These are phyloP conservation scores for Piromyces finnis DNA, from an alignment of 192 early-diverging fungal species.

Conservation along the genomic window DNA sequence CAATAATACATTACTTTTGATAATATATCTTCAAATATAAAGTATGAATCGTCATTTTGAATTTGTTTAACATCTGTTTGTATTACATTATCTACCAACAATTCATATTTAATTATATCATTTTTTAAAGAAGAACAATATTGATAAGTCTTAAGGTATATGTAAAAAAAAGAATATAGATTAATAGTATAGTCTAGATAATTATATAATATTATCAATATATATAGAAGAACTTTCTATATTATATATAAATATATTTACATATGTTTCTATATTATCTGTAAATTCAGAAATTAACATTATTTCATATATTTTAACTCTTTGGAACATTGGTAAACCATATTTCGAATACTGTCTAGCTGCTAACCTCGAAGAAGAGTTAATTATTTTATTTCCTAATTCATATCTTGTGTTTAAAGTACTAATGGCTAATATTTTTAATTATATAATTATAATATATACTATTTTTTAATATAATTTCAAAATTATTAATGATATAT, in stretches of 20 bases:
- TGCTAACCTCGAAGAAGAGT: background rate
- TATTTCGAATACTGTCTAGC: constrained; percentile 11
- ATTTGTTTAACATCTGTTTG: constrained; percentile 18
- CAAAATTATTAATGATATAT: background rate
- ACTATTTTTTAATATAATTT: background rate
- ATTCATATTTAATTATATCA: constrained; percentile 11
- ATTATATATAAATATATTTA: background rate
- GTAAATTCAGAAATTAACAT: constrained; percentile 18
- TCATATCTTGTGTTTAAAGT: constrained; percentile 1
- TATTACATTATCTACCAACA: constrained; percentile 21
- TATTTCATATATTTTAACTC: constrained; percentile 20
- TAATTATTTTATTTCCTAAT: constrained; percentile 5
- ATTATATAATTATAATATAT: background rate
- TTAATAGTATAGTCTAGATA: background rate
- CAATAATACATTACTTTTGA: constrained; percentile 20
- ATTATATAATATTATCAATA: no score
- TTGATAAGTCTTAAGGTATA: constrained; percentile 5
- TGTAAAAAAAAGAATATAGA: background rate
- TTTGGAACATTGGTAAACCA: constrained; percentile 16
- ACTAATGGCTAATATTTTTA: background rate
- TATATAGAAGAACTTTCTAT: no score
- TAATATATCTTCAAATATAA: constrained; percentile 38
- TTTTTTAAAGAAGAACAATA: constrained; percentile 11
- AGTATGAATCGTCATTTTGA: constrained; percentile 31
- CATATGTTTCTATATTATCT: constrained; percentile 4